Evolutionary conservation across 1,284 basidiomycete species (phyloP).

Genomic region (Puccinia horiana): DNA sequence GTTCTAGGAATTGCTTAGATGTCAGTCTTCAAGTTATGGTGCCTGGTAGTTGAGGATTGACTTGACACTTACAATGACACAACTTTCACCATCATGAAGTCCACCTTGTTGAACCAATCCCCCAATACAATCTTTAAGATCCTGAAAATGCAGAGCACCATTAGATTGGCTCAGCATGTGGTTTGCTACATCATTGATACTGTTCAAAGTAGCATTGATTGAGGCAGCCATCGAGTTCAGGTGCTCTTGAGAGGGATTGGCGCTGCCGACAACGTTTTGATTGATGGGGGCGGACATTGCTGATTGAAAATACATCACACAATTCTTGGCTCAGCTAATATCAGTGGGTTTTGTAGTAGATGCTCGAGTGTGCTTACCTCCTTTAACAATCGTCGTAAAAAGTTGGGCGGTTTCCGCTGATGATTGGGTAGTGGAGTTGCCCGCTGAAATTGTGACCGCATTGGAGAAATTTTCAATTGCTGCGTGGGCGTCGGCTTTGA

Average conservation of each 20-base stretch:
- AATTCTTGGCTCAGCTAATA: background rate
- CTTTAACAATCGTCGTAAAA: conserved; percentile 43
- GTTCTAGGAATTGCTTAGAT: conserved; percentile 1
- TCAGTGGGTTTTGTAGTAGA: background rate
- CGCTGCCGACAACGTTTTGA: conserved; percentile 26
- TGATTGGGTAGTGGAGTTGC: conserved; percentile 48
- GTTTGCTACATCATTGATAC: conserved; percentile 37
- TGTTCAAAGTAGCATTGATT: conserved; percentile 43
- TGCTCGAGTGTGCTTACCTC: conserved; percentile 17
- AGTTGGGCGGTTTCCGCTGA: conserved; percentile 41
- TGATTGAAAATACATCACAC: background rate
- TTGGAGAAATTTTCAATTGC: conserved; percentile 27
- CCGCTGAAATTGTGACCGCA: background rate
- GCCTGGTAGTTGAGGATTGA: no score
- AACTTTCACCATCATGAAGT: conserved; percentile 44
- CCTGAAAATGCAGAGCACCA: conserved; percentile 40
- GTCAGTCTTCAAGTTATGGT: background rate
- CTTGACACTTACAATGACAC: conserved; percentile 25
- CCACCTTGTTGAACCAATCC: conserved; percentile 44
- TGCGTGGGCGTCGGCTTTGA: conserved; percentile 41
- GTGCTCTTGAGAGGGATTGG: conserved; percentile 30
- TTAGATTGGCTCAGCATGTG: conserved; percentile 22
- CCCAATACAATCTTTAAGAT: conserved; percentile 45
- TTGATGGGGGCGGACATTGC: conserved; percentile 33
- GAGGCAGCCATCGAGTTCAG: conserved; percentile 34